These are phyloP conservation scores for Neonectria neomacrospora DNA, from an alignment of 2,329 filamentous ascomycete genomes.

Conservation along the genomic window DNA sequence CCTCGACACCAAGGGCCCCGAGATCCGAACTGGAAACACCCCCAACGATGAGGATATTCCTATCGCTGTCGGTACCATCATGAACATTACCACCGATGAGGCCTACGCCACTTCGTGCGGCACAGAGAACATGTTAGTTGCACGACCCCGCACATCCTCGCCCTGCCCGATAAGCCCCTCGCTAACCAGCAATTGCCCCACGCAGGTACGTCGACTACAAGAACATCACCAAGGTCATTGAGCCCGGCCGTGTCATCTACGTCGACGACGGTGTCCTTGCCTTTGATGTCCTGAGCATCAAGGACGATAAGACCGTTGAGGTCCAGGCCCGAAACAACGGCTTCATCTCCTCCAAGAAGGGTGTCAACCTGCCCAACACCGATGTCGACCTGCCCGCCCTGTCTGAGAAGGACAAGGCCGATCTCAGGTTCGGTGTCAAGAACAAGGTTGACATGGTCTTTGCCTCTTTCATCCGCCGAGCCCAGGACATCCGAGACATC, in stretches of 20 bases:
- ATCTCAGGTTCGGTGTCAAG: constrained; percentile 96
- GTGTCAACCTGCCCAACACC: constrained; percentile 98
- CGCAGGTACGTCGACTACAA: constrained; percentile 97
- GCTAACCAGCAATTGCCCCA: constrained; percentile 15
- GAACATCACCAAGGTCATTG: constrained; percentile 99
- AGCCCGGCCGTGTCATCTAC: constrained; percentile 91
- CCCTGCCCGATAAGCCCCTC: constrained; percentile 3
- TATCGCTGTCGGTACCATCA: constrained; percentile 81
- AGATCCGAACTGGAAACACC: constrained; percentile 72
- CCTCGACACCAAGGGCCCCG: constrained; percentile 76
- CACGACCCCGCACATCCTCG: neutral
- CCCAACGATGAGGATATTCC: constrained; percentile 91
- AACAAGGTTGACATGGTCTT: constrained; percentile 99
- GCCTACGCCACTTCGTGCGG: constrained; percentile 86
- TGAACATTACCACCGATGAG: constrained; percentile 98
- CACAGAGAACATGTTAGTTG: constrained; percentile 88
- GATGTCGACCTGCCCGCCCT: constrained; percentile 97
- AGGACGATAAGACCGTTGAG: constrained; percentile 89
- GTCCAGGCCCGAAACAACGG: constrained; percentile 95
- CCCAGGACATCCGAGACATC: constrained; percentile 92
- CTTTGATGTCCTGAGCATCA: constrained; percentile 89
- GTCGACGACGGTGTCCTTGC: constrained; percentile 98
- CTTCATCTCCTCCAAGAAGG: constrained; percentile 98
- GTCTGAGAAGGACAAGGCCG: constrained; percentile 97
- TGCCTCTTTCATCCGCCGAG: constrained; percentile 96